These are phyloP conservation scores for Apophysomyces elegans DNA, from an alignment of 371 early-diverging fungal species.

Conservation along the genomic window DNA sequence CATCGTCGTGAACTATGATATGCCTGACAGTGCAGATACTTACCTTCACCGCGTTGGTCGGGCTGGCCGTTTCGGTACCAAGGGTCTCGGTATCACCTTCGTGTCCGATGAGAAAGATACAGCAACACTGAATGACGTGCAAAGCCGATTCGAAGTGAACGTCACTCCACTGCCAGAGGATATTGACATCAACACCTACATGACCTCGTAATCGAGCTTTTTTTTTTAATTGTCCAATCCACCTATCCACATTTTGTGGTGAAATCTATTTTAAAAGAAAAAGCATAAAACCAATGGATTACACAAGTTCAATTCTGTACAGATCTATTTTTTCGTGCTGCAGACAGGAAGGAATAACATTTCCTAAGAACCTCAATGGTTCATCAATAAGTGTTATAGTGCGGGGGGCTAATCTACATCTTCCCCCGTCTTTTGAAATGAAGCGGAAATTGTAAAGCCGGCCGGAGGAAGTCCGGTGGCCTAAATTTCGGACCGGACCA, in stretches of 20 bases:
- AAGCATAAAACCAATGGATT: too few relatives aligned
- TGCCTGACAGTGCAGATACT: slow-evolving; percentile 92
- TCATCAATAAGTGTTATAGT: too few relatives aligned
- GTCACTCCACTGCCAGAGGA: slow-evolving; percentile 88
- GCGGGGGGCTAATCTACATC: too few relatives aligned
- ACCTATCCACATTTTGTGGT: too few relatives aligned
- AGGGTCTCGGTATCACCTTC: slow-evolving; percentile 97
- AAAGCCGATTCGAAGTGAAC: slow-evolving; percentile 95
- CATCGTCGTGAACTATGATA: slow-evolving; percentile 99
- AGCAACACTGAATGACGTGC: slow-evolving; percentile 84
- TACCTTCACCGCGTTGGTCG: slow-evolving; percentile 99
- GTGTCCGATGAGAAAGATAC: slow-evolving; percentile 90
- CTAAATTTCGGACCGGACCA: background rate
- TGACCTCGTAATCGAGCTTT: background rate
- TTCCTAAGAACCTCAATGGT: too few relatives aligned
- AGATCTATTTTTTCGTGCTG: too few relatives aligned
- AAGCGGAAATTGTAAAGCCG: background rate
- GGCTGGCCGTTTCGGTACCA: slow-evolving; percentile 99
- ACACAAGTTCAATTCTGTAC: too few relatives aligned
- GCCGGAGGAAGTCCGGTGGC: background rate
- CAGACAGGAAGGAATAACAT: too few relatives aligned
- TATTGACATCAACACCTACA: slow-evolving; percentile 68
- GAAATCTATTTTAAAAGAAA: too few relatives aligned
- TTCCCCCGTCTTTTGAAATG: too few relatives aligned
- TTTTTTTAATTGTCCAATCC: background rate